phyloP scores from a whole-genome alignment of 2,329 filamentous ascomycete species.

The Penicillium brasilianum region DNA sequence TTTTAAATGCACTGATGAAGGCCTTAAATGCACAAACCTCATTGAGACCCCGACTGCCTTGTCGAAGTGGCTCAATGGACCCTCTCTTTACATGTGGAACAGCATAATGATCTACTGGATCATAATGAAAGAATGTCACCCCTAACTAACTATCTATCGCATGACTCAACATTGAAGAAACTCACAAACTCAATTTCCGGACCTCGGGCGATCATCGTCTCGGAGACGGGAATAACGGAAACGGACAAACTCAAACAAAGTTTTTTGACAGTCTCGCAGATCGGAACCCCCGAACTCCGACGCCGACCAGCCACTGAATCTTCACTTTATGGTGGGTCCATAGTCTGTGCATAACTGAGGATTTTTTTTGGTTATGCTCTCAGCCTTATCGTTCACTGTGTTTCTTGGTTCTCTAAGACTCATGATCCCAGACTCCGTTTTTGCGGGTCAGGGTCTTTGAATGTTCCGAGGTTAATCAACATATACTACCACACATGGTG shows the following conservation, averaged over 20 bases:
- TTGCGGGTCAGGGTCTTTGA: not conserved
- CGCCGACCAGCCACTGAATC: not conserved
- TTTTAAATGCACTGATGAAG: not conserved
- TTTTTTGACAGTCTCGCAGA: not conserved
- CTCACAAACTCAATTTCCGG: not conserved
- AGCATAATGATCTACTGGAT: not conserved
- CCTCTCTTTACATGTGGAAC: not conserved
- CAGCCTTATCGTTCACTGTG: not conserved
- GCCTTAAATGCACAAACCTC: not conserved
- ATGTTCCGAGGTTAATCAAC: not conserved
- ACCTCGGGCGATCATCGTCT: not conserved
- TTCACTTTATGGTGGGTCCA: not conserved
- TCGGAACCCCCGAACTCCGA: constrained; percentile 3
- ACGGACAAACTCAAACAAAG: not conserved
- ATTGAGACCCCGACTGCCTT: constrained; percentile 5
- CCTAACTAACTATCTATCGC: not conserved
- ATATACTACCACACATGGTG: not conserved
- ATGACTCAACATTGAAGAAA: not conserved
- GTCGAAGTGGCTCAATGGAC: not conserved
- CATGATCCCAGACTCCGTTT: not conserved
- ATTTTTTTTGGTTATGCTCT: not conserved
- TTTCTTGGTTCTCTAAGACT: not conserved
- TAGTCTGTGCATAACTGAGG: not conserved
- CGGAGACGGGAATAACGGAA: not conserved
- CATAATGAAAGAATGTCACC: not conserved